phyloP scores from a whole-genome alignment of 371 early-diverging fungal genomes.

The Mucor indicus region DNA sequence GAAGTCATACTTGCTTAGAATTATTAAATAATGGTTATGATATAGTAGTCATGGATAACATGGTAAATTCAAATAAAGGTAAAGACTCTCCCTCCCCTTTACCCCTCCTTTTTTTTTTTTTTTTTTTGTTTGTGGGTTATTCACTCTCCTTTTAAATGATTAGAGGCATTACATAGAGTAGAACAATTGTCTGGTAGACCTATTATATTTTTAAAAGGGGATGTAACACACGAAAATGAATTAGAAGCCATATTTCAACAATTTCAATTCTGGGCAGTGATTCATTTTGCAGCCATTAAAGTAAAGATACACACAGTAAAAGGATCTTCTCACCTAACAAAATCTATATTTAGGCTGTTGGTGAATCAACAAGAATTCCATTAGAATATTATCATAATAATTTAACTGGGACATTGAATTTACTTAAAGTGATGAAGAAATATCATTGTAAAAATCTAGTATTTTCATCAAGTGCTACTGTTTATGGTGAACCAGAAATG shows the following conservation, averaged over 20 bases:
- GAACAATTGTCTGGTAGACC: slow-evolving; percentile 40
- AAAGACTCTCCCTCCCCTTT: too few species aligned
- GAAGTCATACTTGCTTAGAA: slow-evolving; percentile 84
- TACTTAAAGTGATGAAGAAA: slow-evolving; percentile 67
- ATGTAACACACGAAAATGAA: slow-evolving; percentile 39
- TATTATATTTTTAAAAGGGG: slow-evolving; percentile 40
- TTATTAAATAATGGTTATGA: slow-evolving; percentile 68
- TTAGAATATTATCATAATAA: slow-evolving; percentile 88
- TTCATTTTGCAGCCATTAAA: slow-evolving; percentile 92
- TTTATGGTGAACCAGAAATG: slow-evolving; percentile 67
- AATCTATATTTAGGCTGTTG: slow-evolving; percentile 61
- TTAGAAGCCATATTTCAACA: slow-evolving; percentile 63
- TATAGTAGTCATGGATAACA: slow-evolving; percentile 80
- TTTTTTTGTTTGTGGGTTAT: too few species aligned
- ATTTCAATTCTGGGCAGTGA: slow-evolving; percentile 71
- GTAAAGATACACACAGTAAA: too few species aligned
- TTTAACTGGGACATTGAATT: slow-evolving; percentile 72
- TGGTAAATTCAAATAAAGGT: slow-evolving; percentile 62
- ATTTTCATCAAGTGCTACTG: slow-evolving; percentile 86
- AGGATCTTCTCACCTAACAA: too few species aligned
- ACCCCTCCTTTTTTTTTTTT: too few species aligned
- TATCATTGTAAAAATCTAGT: slow-evolving; percentile 71
- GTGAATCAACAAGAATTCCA: slow-evolving; percentile 82
- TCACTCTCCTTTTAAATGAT: not conserved
- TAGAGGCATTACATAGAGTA: slow-evolving; percentile 49